A percentile compares a stretch with the other conserved stretches of the same genome.
phyloP scores from a whole-genome alignment of 441 rosid genomes.

The Erysimum cheiri region DNA sequence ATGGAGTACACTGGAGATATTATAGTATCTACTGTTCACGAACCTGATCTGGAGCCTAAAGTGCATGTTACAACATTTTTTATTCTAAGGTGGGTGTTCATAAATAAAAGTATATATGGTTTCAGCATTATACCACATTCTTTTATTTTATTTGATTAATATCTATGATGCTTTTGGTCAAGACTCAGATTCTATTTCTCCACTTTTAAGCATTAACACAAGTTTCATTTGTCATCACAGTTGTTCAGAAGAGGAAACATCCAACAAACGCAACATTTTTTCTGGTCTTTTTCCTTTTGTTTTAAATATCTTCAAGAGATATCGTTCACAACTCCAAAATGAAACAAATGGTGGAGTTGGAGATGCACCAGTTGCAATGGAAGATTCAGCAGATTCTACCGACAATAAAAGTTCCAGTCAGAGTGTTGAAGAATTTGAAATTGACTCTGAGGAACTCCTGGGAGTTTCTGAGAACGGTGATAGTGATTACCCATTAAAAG shows the following conservation, averaged over 20 bases:
- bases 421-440: conserved; percentile 45
- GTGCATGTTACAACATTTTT: conserved; percentile 70
- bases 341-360: conserved; percentile 42
- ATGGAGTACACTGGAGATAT: conserved; percentile 67
- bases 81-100: conserved; percentile 63
- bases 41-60: conserved; percentile 68
- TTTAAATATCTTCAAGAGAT: conserved; percentile 55
- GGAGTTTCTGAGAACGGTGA: conserved; percentile 39
- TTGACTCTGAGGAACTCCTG: conserved; percentile 46
- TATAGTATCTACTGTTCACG: conserved; percentile 60
- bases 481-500: conserved; percentile 43
- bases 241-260: conserved; percentile 45
- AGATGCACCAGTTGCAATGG: conserved; percentile 36
- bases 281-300: conserved; percentile 80
- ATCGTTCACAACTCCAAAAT: conserved; percentile 45
- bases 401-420: conserved; percentile 41
- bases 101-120: conserved; percentile 13
- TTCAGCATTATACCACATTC: background rate
- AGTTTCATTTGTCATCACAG: conserved; percentile 49
- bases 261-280: conserved; percentile 57
- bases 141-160: conserved; percentile 8
- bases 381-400: conserved; percentile 38
- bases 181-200: conserved; percentile 14
- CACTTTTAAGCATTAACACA: conserved; percentile 36
- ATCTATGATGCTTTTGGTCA: conserved; percentile 12